Percentiles rank a stretch among this genome's conserved stretches.
Evolutionary conservation across 805 yeast species (phyloP).

Genomic region (Cyberlindnera petersonii): DNA sequence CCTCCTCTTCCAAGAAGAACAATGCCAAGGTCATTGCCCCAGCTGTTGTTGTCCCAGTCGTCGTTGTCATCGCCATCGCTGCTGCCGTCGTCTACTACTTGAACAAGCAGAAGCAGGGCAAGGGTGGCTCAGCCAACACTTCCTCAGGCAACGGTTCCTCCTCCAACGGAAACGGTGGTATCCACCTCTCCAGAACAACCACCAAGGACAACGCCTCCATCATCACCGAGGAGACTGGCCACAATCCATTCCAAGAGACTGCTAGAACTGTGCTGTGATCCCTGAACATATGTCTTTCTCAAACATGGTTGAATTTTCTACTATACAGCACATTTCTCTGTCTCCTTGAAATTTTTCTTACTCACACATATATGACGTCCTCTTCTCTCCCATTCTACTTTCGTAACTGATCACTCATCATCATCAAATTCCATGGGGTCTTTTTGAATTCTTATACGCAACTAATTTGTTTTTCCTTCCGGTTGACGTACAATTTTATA

Average conservation of each 20-base stretch:
- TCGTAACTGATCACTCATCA: no score
- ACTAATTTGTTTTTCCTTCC: no score
- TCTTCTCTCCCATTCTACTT: no score
- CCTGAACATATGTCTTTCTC: not conserved
- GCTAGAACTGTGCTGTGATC: slow-evolving; percentile 27
- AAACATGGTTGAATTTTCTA: no score
- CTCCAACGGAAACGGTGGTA: slow-evolving; percentile 15
- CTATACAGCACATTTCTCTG: no score
- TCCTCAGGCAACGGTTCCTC: slow-evolving; percentile 4
- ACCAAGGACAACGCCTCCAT: slow-evolving; percentile 21
- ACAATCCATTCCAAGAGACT: slow-evolving; percentile 28
- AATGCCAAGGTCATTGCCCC: slow-evolving; percentile 36
- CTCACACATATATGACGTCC: no score
- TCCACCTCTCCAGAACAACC: slow-evolving; percentile 26
- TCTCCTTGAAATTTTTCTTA: no score
- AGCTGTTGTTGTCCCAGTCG: slow-evolving; percentile 41
- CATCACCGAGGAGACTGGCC: slow-evolving; percentile 25
- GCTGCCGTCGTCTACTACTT: slow-evolving; percentile 32
- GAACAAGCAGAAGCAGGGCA: slow-evolving; percentile 21
- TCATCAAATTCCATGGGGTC: no score
- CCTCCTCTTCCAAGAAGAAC: slow-evolving; percentile 11
- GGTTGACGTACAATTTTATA: no score
- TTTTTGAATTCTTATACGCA: no score
- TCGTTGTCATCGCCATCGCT: slow-evolving; percentile 30
- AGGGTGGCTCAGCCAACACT: not conserved